A percentile compares a stretch with the other conserved stretches of the same genome.
These are phyloP conservation scores for Lenzites betulinus DNA, from an alignment of 768 basidiomycete genomes.

Conservation along the genomic window DNA sequence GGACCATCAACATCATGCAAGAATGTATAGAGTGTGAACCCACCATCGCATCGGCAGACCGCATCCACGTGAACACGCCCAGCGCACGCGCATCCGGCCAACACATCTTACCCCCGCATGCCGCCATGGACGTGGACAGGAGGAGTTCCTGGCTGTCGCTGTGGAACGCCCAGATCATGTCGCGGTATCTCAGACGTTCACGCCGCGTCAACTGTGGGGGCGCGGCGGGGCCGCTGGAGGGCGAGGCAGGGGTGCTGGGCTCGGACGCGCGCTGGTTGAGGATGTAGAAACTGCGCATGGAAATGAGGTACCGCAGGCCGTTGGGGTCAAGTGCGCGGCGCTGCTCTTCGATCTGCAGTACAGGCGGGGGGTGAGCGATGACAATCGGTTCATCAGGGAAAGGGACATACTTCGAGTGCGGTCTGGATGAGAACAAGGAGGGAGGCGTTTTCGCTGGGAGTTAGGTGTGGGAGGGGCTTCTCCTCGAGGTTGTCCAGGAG, in stretches of 20 bases:
- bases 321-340: slow-evolving; percentile 89
- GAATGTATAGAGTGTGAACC: background rate
- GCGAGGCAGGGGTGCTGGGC: slow-evolving; percentile 48
- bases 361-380: no score
- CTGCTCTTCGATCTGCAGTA: slow-evolving; percentile 63
- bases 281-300: slow-evolving; percentile 90
- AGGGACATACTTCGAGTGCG: slow-evolving; percentile 65
- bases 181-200: slow-evolving; percentile 85
- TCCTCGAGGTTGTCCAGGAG: slow-evolving; percentile 68
- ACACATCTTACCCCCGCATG: slow-evolving; percentile 82
- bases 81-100: slow-evolving; percentile 89
- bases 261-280: slow-evolving; percentile 65
- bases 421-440: slow-evolving; percentile 85
- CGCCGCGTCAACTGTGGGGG: slow-evolving; percentile 57
- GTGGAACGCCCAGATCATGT: slow-evolving; percentile 97
- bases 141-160: slow-evolving; percentile 92
- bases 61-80: slow-evolving; percentile 89
- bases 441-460: slow-evolving; percentile 79
- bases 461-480: slow-evolving; percentile 67
- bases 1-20: background rate
- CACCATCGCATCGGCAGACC: slow-evolving; percentile 77
- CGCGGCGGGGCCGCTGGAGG: slow-evolving; percentile 15
- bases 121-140: slow-evolving; percentile 63
- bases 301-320: slow-evolving; percentile 90
- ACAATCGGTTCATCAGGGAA: background rate